These are phyloP conservation scores for Dactylellina parvicollis DNA, from an alignment of 2,329 filamentous ascomycete species.

Conservation along the genomic window DNA sequence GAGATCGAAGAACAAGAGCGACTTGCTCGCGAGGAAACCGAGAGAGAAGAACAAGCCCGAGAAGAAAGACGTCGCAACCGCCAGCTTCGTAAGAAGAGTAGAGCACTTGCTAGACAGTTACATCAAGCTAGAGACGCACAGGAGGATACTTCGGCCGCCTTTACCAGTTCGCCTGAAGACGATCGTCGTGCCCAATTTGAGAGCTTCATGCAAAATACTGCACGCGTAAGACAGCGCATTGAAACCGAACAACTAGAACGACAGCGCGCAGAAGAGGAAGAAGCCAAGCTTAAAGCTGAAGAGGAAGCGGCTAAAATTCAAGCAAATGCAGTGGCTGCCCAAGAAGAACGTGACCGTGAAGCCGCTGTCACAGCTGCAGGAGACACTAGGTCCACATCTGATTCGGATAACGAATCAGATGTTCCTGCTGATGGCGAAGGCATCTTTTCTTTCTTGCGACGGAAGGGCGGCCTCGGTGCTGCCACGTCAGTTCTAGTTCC, in stretches of 20 bases:
- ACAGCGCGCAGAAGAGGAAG: slow-evolving; percentile 1
- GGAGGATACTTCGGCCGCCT: slow-evolving; percentile 19
- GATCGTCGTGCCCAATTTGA: slow-evolving; percentile 46
- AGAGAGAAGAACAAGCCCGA: slow-evolving; percentile 30
- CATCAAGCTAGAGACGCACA: slow-evolving; percentile 43
- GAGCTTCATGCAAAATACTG: slow-evolving; percentile 44
- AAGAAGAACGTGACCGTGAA: slow-evolving; percentile 27
- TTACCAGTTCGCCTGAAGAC: slow-evolving; percentile 39
- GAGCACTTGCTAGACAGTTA: slow-evolving; percentile 33
- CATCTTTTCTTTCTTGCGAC: slow-evolving; percentile 42
- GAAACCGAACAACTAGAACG: slow-evolving; percentile 31
- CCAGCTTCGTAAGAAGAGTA: slow-evolving; percentile 38
- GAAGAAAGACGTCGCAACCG: slow-evolving; percentile 38
- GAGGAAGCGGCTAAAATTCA: slow-evolving; percentile 39
- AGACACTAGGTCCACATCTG: slow-evolving; percentile 23
- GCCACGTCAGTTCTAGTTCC: slow-evolving; percentile 52
- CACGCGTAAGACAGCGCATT: slow-evolving; percentile 45
- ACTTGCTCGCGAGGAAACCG: slow-evolving; percentile 24
- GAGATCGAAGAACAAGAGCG: slow-evolving; percentile 40
- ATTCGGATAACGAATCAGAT: slow-evolving; percentile 47
- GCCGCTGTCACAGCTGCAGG: slow-evolving; percentile 44
- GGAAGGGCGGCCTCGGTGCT: slow-evolving; percentile 34
- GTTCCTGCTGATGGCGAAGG: slow-evolving; percentile 43
- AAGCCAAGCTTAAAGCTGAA: slow-evolving; percentile 18
- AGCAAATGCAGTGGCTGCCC: slow-evolving; percentile 23